Conservation (phyloP, 148 eudicot species). For the Talinum fruticosum region DNA sequence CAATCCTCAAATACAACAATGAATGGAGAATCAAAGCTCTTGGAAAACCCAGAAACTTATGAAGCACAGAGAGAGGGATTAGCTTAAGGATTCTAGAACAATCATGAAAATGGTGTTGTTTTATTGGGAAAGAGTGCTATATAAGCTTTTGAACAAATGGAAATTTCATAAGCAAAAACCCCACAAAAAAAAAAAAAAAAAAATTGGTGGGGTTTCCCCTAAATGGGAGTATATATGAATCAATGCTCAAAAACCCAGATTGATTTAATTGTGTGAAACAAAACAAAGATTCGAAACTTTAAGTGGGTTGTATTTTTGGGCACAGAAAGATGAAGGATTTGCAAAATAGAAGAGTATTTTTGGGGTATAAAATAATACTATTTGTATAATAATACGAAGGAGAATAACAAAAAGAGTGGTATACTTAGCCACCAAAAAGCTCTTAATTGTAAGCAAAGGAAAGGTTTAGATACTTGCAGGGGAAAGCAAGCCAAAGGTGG, state of each 20-base stretch:
- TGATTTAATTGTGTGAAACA: conserved; percentile 31
- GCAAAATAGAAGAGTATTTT: conserved; percentile 14
- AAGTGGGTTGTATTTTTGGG: conserved; percentile 18
- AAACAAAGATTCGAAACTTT: conserved; percentile 45
- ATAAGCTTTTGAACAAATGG: conserved; percentile 2
- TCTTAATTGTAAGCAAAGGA: conserved; percentile 80
- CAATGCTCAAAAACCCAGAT: conserved; percentile 17
- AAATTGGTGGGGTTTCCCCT: conserved; percentile 11
- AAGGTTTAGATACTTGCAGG: conserved; percentile 65
- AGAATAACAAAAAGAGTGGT: conserved; percentile 9
- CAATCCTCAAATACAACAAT: conserved; percentile 10
- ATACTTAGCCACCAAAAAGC: conserved; percentile 28
- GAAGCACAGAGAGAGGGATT: conserved; percentile 10
- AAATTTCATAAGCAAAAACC: background rate
- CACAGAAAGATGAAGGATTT: conserved; percentile 18
- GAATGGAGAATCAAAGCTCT: conserved; percentile 17
- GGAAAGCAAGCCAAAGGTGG: conserved; percentile 46
- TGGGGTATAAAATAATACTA: conserved; percentile 2
- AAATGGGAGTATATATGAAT: conserved; percentile 24
- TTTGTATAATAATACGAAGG: conserved; percentile 12
- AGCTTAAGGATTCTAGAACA: conserved; percentile 17
- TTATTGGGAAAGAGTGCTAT: background rate
- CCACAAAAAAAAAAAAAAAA: conserved; percentile 3
- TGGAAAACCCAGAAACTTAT: conserved; percentile 2
- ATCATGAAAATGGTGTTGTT: conserved; percentile 20